Conservation (phyloP, 257 asterid species). For the Przewalskia tangutica region DNA sequence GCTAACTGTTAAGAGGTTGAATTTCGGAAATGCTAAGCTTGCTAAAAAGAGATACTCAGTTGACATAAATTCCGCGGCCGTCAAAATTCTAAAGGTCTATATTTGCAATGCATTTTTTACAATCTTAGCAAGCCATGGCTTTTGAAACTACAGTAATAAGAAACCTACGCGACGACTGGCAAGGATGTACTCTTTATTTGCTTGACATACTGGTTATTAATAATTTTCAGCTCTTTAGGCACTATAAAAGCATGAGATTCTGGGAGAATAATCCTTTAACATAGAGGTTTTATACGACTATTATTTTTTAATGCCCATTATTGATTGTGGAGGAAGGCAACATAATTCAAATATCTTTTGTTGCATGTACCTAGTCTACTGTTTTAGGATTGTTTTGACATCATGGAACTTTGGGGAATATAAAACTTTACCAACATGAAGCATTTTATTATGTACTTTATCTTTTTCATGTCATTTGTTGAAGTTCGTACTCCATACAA, state of each 20-base stretch:
- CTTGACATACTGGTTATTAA: not conserved
- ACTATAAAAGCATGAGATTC: not conserved
- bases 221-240: not conserved
- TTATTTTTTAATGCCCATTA: not conserved
- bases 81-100: not conserved
- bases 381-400: not conserved
- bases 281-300: not conserved
- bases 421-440: not conserved
- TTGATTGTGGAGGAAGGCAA: not conserved
- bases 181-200: not conserved
- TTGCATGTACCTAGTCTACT: not conserved
- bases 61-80: not conserved
- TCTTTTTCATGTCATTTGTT: constrained; percentile 22
- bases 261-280: not conserved
- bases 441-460: not conserved
- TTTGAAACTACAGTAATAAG: not conserved
- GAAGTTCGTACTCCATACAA: constrained; percentile 46
- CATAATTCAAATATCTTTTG: not conserved
- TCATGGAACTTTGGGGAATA: not conserved
- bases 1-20: not conserved
- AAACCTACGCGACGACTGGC: not conserved
- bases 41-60: not conserved
- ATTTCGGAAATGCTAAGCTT: not conserved
- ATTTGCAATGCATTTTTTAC: not conserved
- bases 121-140: not conserved